Conservation (phyloP, 2,329 filamentous ascomycete species). For the Diaporthe eres region DNA sequence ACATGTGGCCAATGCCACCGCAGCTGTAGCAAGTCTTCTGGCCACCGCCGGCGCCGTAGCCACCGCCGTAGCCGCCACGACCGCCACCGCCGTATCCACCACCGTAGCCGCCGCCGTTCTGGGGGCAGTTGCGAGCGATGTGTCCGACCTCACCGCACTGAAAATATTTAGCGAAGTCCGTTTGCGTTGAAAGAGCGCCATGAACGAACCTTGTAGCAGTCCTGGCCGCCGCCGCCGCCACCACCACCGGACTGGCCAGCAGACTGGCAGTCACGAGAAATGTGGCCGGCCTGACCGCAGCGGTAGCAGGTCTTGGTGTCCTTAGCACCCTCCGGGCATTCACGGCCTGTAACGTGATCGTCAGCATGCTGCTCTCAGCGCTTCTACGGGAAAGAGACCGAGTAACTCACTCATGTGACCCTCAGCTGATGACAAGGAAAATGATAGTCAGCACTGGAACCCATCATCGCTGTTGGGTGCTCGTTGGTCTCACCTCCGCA, state of each 20-base stretch:
- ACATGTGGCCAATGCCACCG: constrained; percentile 97
- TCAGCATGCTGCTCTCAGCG: not conserved
- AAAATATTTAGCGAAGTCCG: constrained; percentile 37
- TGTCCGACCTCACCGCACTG: constrained; percentile 94
- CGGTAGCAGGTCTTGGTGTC: constrained; percentile 85
- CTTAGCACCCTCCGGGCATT: constrained; percentile 91
- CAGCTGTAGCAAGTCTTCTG: constrained; percentile 97
- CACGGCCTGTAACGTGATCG: constrained; percentile 72
- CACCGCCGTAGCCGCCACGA: constrained; percentile 64
- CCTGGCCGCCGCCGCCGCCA: constrained; percentile 64
- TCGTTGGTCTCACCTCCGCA: constrained; percentile 47
- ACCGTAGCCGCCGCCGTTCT: constrained; percentile 67
- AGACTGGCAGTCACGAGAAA: constrained; percentile 86
- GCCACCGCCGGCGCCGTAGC: constrained; percentile 60
- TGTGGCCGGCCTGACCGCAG: constrained; percentile 88
- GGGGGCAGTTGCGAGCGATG: constrained; percentile 92
- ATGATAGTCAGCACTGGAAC: not conserved
- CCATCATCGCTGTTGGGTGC: not conserved
- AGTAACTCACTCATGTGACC: constrained; percentile 35
- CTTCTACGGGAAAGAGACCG: too few species aligned
- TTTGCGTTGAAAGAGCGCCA: not conserved
- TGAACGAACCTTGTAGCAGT: constrained; percentile 85
- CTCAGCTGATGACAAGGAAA: constrained; percentile 42
- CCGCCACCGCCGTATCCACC: constrained; percentile 61
- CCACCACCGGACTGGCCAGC: constrained; percentile 59